Base-by-base conservation (phyloP, 2,329 filamentous ascomycete genomes). In the Aphanocladium album region DNA sequence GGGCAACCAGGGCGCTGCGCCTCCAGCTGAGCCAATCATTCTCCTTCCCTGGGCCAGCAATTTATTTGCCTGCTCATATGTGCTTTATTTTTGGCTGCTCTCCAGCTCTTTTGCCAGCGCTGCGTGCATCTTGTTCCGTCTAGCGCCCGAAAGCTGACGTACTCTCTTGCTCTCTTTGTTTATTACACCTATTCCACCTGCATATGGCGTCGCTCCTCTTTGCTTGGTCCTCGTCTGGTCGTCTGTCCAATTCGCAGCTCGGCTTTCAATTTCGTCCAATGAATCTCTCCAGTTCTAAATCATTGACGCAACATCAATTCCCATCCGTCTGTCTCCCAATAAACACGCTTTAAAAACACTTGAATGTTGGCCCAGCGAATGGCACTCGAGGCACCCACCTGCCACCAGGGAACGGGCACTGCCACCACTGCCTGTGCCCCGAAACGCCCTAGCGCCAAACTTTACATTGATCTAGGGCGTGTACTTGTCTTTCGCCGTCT, bases 1-100 rank as follows among this genome's bases (percentile, higher is more conserved):
- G 25, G 47, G 47, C 47, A 57, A 50, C 55, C 45, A 59, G 23
- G 47, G 33, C 30, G 57, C 57, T 52, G 47, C 57, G 57, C 57
- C 57, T 49, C 47, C 21, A 6, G 16, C 12, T 57, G 19, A 50
- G 33, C 46, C 55, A 57, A 57, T 57, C 45, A 16, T n/a, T n/a
- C 33, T 53, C 2, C n/a, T 41, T 7, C 12, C 33, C n/a, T 9
- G 17, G 19, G 25, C 50, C 50, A 39, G 19, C 50, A 35, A 21
- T 50, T 37, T 27, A 53, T 37, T 17, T n/a, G 19, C 27, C 16
- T 21, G 50, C 21, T n/a, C 47, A 33, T n/a, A 5, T 37, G 14
- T 16, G 21, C 12, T 43, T 19, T 47, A 16, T 47, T 14, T 46
- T 56, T 56, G 23, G 43, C 23, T 43, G 19, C 23, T 9, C 8